These are phyloP conservation scores for Conticribra weissflogii DNA, from an alignment of 108 stramenopile species.

Conservation along the genomic window DNA sequence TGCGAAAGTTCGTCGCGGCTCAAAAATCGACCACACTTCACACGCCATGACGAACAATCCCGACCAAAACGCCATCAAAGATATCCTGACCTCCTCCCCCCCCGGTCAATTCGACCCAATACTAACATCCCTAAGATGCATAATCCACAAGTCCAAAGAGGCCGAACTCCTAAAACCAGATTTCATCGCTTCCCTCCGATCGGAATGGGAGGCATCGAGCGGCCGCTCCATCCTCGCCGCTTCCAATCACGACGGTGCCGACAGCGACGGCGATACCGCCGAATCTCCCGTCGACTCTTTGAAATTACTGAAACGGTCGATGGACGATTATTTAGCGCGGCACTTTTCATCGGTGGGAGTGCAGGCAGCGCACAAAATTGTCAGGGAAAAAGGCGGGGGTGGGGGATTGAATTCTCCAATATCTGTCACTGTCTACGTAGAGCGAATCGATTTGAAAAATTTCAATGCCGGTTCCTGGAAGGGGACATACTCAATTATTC, in stretches of 20 bases:
- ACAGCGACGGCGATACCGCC: constrained; percentile 1
- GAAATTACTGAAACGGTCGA: constrained; percentile 14
- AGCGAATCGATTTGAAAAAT: constrained; percentile 59
- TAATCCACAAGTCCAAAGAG: constrained; percentile 6
- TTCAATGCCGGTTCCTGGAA: constrained; percentile 56
- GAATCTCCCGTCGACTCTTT: constrained; percentile 1
- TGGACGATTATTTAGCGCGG: constrained; percentile 20
- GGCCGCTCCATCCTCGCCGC: constrained; percentile 13
- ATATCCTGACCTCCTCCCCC: constrained; percentile 47
- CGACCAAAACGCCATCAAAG: constrained; percentile 15
- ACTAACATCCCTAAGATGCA: constrained; percentile 38
- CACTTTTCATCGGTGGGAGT: constrained; percentile 30
- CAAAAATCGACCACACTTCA: neutral
- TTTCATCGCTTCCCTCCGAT: constrained; percentile 17
- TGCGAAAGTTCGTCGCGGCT: neutral
- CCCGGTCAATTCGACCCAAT: constrained; percentile 65
- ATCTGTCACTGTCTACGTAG: constrained; percentile 48
- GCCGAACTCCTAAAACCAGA: constrained; percentile 4
- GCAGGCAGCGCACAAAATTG: constrained; percentile 28
- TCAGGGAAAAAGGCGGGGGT: neutral
- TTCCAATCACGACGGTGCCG: constrained; percentile 6
- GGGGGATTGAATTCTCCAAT: constrained; percentile 4
- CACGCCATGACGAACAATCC: neutral
- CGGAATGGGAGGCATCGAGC: constrained; percentile 30
- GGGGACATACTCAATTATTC: constrained; percentile 43